Evolutionary conservation across 495 filamentous ascomycete genomes (phyloP).

Genomic region (Letharia columbiana): DNA sequence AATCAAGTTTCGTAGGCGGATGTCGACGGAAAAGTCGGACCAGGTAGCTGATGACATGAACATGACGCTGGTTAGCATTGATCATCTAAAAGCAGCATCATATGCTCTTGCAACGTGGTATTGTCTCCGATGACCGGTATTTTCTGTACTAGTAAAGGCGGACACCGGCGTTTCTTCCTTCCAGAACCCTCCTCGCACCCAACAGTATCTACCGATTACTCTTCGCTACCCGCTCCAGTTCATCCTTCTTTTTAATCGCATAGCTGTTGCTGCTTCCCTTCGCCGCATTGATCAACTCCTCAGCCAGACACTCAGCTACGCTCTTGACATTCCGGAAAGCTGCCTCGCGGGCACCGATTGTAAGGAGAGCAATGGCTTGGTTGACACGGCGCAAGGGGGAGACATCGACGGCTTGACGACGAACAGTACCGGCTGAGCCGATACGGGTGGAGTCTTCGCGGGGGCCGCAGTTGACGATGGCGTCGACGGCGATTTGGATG

Average conservation of each 20-base stretch:
- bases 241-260: slow-evolving; percentile 99
- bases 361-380: slow-evolving; percentile 96
- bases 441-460: slow-evolving; percentile 99
- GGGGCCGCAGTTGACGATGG: slow-evolving; percentile 99
- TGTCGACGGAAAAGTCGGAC: no score
- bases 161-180: background rate
- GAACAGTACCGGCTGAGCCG: slow-evolving; percentile 96
- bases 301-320: slow-evolving; percentile 94
- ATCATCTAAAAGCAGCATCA: background rate
- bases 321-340: slow-evolving; percentile 99
- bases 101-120: background rate
- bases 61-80: background rate
- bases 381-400: slow-evolving; percentile 98
- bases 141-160: background rate
- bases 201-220: slow-evolving; percentile 72
- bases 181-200: slow-evolving; percentile 1
- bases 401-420: slow-evolving; percentile 99
- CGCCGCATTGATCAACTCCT: slow-evolving; percentile 99
- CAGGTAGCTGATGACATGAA: background rate
- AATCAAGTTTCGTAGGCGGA: no score
- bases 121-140: background rate
- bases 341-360: slow-evolving; percentile 93
- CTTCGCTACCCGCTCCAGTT: slow-evolving; percentile 99
- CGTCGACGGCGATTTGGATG: slow-evolving; percentile 98
- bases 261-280: slow-evolving; percentile 99